Conservation (phyloP, 169 alveolate species). For the Eimeria necatrix region DNA sequence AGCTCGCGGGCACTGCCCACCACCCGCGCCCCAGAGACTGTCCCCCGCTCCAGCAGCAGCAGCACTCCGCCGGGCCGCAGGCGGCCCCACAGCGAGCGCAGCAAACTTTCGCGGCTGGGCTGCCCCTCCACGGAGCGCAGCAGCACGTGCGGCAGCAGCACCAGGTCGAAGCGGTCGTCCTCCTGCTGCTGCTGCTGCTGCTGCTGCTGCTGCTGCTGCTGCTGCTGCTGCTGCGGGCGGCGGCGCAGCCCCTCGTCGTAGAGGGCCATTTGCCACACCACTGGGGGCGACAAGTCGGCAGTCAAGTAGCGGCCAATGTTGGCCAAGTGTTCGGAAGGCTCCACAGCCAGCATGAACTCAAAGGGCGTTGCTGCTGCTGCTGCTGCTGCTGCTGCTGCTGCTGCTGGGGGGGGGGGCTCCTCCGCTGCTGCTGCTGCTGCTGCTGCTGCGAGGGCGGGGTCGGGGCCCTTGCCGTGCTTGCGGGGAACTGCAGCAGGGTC, state of each 20-base stretch:
- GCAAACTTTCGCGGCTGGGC: constrained; percentile 75
- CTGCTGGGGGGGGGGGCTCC: neutral
- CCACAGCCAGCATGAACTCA: constrained; percentile 72
- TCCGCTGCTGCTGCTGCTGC: constrained; percentile 12
- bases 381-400: constrained; percentile 30
- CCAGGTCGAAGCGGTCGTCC: constrained; percentile 48
- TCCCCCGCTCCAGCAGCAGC: constrained; percentile 90
- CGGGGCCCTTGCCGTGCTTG: neutral
- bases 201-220: constrained; percentile 40
- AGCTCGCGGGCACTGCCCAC: constrained; percentile 91
- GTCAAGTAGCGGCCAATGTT: constrained; percentile 64
- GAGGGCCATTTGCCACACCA: constrained; percentile 67
- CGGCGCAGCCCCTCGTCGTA: constrained; percentile 66
- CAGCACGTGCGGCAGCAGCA: constrained; percentile 30
- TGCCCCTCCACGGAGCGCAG: constrained; percentile 67
- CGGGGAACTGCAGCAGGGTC: neutral
- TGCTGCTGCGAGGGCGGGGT: neutral
- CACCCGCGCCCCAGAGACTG: constrained; percentile 95
- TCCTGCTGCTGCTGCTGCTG: constrained; percentile 23
- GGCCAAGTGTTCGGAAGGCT: constrained; percentile 64
- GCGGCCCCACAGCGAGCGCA: constrained; percentile 84
- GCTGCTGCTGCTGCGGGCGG: neutral
- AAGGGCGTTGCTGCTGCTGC: neutral
- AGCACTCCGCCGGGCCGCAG: constrained; percentile 81
- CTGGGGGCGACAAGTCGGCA: constrained; percentile 41